Base-by-base conservation (phyloP, 805 yeast genomes). In the Yamadazyma phyllophila region DNA sequence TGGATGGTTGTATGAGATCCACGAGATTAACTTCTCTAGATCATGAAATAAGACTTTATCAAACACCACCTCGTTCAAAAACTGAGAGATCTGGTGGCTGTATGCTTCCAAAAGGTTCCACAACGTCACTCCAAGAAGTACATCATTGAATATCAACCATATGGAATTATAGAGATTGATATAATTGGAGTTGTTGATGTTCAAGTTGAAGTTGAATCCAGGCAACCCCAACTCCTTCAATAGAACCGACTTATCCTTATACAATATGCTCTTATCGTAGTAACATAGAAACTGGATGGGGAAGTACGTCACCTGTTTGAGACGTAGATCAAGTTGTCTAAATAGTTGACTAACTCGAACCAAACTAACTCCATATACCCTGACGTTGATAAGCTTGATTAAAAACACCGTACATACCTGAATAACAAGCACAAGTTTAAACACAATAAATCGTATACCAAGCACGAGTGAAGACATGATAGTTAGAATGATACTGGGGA, bases 101-200 rank as follows among this genome's bases (percentile, higher is more conserved):
- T 66, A 61, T 43, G 66, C 68, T 5, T 70, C 77, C 17, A 65
- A 55, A 3, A 84, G 47, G 1, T 77, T 52, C 9, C 80, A 69
- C 0, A 83, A 76, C 0, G 87, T 50, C 7, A 79, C 57, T 0
- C 99, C 99, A 30, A 91, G 61, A 1, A 91, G 72, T 6, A 87
- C 60, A 61, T 94, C 99, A 61, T 94, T 92, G 4, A 82, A 63
- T 0, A 89, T 83, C 13, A 94, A 69, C 98, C 98, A 94, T 1
- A 91, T 50, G 1, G 91, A 83, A 57, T 95, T 95, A 69, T 88
- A 89, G 49, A 92, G 80, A 47, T 83, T 74, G 55, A 87, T 86
- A 56, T 86, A 87, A 59, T 85, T 69, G 35, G 76, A 70, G 49
- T 72, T 72, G 47, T 69, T 64, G 51, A 65, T 63, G 51, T 71